A percentile compares a stretch with the other conserved stretches of the same genome.
Evolutionary conservation across 192 early-diverging fungal species (phyloP).

Genomic region (Entophlyctis helioformis): DNA sequence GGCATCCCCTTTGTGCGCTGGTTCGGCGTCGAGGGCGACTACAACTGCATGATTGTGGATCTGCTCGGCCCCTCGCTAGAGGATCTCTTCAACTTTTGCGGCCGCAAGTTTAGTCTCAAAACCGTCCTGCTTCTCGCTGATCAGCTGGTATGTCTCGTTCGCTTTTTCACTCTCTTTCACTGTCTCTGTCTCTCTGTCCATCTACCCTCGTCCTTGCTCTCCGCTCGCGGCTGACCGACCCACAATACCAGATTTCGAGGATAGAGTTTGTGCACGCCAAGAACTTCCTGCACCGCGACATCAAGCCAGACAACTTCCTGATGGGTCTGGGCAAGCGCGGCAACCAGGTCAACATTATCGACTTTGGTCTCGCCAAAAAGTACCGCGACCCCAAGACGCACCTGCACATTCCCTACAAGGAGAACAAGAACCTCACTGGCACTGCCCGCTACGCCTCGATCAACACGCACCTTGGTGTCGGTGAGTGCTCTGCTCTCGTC

Average conservation of each 20-base stretch:
- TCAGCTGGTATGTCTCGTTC: conserved; percentile 31
- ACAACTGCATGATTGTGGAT: conserved; percentile 57
- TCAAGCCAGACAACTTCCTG: conserved; percentile 52
- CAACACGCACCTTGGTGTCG: conserved; percentile 80
- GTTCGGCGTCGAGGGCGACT: conserved; percentile 43
- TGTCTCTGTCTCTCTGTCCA: neutral
- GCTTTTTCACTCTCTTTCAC: too few relatives aligned
- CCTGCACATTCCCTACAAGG: conserved; percentile 94
- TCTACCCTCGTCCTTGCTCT: neutral
- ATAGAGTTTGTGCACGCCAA: conserved; percentile 58
- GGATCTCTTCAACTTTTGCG: conserved; percentile 56
- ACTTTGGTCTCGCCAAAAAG: conserved; percentile 98
- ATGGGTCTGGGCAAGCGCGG: conserved; percentile 50
- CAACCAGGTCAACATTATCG: conserved; percentile 73
- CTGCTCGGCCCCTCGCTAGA: conserved; percentile 47
- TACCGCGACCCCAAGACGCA: conserved; percentile 94
- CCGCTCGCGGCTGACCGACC: too few relatives aligned
- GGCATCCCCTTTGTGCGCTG: conserved; percentile 55
- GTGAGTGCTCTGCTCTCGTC: conserved; percentile 1
- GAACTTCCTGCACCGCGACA: conserved; percentile 56
- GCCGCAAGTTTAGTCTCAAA: conserved; percentile 48
- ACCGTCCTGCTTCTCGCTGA: conserved; percentile 50
- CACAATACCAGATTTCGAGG: conserved; percentile 40
- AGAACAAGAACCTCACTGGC: conserved; percentile 87
- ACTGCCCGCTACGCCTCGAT: conserved; percentile 98